Conservation (phyloP, 2,329 filamentous ascomycete genomes). For the Xylariaceae sp. region DNA sequence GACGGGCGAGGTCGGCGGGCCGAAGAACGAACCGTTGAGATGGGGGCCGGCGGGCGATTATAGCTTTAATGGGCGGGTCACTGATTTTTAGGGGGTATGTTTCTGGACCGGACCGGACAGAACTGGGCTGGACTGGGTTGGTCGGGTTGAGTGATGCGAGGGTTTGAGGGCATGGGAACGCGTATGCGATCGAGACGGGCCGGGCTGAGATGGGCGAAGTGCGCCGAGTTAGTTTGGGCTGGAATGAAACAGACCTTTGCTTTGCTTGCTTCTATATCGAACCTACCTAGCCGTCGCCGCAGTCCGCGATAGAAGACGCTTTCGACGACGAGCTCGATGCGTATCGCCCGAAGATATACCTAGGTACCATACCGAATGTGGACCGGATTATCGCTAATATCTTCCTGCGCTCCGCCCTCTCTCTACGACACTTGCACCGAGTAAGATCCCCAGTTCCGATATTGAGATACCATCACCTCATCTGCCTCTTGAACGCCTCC, state of each 20-base stretch:
- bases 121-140: conserved; percentile 30
- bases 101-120: no score
- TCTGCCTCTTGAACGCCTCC: no score
- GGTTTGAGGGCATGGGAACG: neutral
- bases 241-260: neutral
- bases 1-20: conserved; percentile 93
- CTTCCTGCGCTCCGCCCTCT: no score
- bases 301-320: no score
- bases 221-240: neutral
- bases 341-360: no score
- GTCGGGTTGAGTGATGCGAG: neutral
- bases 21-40: conserved; percentile 92
- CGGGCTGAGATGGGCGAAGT: neutral
- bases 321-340: no score
- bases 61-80: conserved; percentile 94
- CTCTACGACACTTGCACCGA: no score
- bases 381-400: no score
- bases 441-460: no score
- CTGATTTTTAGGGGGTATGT: conserved; percentile 76
- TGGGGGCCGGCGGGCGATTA: conserved; percentile 80
- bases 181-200: neutral
- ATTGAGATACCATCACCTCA: no score
- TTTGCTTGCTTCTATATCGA: neutral
- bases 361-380: no score
- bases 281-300: neutral